These are phyloP conservation scores for Leccinum truebloodii DNA, from an alignment of 768 basidiomycete species.

Conservation along the genomic window DNA sequence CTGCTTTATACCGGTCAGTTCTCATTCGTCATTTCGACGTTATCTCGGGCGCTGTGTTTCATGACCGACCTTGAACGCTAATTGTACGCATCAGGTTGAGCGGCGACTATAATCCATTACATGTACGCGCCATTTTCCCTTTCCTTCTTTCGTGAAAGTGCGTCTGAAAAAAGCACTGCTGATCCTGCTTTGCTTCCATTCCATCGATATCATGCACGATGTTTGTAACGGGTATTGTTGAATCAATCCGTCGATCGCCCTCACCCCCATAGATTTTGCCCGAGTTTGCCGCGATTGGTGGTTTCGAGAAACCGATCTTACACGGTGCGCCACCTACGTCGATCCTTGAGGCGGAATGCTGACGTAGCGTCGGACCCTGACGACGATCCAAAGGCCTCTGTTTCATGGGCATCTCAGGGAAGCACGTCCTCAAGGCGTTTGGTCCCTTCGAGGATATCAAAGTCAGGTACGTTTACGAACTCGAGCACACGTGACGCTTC, in stretches of 20 bases:
- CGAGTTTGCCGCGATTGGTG: slow-evolving; percentile 92
- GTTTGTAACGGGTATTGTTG: neutral
- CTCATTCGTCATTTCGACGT: neutral
- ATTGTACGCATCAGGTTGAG: slow-evolving; percentile 57
- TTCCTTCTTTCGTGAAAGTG: neutral
- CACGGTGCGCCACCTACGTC: slow-evolving; percentile 47
- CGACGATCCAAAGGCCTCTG: slow-evolving; percentile 59
- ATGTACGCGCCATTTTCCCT: slow-evolving; percentile 47
- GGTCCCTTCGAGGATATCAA: slow-evolving; percentile 93
- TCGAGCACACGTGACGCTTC: neutral
- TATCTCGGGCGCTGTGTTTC: slow-evolving; percentile 7
- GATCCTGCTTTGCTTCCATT: neutral
- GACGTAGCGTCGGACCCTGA: neutral
- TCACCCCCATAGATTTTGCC: slow-evolving; percentile 68
- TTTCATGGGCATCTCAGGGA: slow-evolving; percentile 89
- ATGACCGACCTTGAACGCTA: neutral
- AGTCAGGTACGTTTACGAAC: slow-evolving; percentile 61
- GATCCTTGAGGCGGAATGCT: neutral
- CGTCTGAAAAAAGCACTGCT: slow-evolving; percentile 2
- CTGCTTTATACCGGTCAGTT: slow-evolving; percentile 87
- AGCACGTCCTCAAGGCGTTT: slow-evolving; percentile 87
- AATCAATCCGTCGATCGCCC: slow-evolving; percentile 7
- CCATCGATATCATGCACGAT: neutral
- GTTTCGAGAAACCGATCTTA: slow-evolving; percentile 87
- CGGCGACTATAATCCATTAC: slow-evolving; percentile 90